Evolutionary conservation across 2,329 filamentous ascomycete species (phyloP).

Genomic region (Venturia aucupariae): DNA sequence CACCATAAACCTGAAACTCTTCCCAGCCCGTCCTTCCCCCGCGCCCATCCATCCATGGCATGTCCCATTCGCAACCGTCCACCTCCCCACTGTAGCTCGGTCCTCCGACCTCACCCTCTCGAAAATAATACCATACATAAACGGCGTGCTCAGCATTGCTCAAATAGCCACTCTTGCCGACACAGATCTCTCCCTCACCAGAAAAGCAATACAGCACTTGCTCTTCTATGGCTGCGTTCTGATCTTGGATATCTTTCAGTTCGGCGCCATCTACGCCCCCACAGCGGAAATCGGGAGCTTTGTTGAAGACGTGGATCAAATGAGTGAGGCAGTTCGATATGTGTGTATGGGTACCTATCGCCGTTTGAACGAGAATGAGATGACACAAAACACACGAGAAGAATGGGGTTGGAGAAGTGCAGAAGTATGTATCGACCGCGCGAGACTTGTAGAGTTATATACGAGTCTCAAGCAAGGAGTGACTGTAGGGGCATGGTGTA

Average conservation of each 20-base stretch:
- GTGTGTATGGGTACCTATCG: conserved; percentile 16
- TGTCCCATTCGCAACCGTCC: conserved; percentile 67
- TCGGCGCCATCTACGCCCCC: conserved; percentile 80
- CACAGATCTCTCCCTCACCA: conserved; percentile 76
- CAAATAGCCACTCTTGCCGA: conserved; percentile 79
- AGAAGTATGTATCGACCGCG: conserved; percentile 18
- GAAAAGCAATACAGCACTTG: conserved; percentile 78
- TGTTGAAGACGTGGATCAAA: conserved; percentile 49
- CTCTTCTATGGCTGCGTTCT: conserved; percentile 88
- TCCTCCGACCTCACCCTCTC: conserved; percentile 59
- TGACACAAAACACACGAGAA: background rate
- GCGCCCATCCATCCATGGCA: conserved; percentile 78
- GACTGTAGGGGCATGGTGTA: conserved; percentile 79
- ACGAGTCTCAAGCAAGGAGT: conserved; percentile 73
- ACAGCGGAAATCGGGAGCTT: conserved; percentile 73
- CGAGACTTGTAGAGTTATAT: conserved; percentile 68
- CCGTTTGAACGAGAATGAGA: background rate
- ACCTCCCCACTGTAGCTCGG: conserved; percentile 18
- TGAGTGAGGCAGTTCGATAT: conserved; percentile 15
- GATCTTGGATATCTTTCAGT: conserved; percentile 91
- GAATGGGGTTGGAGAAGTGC: conserved; percentile 10
- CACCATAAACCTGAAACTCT: conserved; percentile 92
- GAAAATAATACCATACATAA: conserved; percentile 74
- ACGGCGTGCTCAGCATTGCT: conserved; percentile 82
- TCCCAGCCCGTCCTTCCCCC: conserved; percentile 70